phyloP scores from a whole-genome alignment of 331 rosid genomes.

The Spiraea crenata region DNA sequence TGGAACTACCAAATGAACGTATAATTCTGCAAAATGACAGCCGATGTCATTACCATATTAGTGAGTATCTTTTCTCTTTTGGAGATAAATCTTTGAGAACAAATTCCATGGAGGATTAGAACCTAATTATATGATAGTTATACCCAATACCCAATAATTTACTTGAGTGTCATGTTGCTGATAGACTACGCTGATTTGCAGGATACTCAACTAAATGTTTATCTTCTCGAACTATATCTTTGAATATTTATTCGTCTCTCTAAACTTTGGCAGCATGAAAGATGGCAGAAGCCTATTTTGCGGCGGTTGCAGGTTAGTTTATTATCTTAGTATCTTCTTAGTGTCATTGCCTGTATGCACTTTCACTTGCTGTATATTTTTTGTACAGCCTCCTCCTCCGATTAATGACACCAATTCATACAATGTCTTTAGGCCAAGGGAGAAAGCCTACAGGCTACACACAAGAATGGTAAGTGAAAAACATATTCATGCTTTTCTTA shows the following conservation, averaged over 20 bases:
- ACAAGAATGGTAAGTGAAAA: constrained; percentile 79
- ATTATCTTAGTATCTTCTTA: neutral
- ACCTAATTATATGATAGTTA: neutral
- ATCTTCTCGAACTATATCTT: neutral
- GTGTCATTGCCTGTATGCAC: neutral
- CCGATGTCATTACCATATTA: too few species aligned
- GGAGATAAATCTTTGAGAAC: too few species aligned
- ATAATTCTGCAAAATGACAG: too few species aligned
- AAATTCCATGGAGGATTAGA: neutral
- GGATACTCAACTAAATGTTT: neutral
- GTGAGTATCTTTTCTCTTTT: too few species aligned
- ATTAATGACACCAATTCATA: constrained; percentile 96
- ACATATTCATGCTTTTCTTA: too few species aligned
- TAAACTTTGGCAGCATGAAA: constrained; percentile 63
- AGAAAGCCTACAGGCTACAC: constrained; percentile 95
- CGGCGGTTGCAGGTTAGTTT: constrained; percentile 86
- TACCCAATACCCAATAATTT: too few species aligned
- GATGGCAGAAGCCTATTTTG: constrained; percentile 92
- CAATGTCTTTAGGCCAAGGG: constrained; percentile 98
- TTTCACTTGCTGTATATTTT: constrained; percentile 25
- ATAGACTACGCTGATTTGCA: neutral
- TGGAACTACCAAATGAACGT: too few species aligned
- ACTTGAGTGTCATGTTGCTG: neutral
- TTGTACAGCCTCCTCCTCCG: constrained; percentile 91
- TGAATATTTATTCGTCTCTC: constrained; percentile 10